Evolutionary conservation across 2,329 filamentous ascomycete species (phyloP).

Genomic region (Colletotrichum sp.): DNA sequence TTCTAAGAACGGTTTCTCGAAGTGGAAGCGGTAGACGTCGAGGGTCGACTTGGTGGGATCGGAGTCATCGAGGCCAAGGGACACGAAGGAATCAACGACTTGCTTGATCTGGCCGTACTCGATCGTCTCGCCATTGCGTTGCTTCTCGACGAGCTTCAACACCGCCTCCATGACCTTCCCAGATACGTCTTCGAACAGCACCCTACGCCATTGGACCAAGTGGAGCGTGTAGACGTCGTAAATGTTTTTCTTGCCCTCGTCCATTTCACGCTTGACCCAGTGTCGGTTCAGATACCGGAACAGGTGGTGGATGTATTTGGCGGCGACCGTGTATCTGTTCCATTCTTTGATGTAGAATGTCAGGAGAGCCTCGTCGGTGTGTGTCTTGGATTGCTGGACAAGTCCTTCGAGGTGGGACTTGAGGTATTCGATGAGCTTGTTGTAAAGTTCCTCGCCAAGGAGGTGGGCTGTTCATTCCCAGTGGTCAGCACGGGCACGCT

Average conservation of each 20-base stretch:
- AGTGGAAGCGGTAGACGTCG: slow-evolving; percentile 91
- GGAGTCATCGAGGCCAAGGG: slow-evolving; percentile 89
- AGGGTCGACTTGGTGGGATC: slow-evolving; percentile 94
- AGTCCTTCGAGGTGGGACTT: slow-evolving; percentile 76
- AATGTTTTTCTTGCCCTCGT: slow-evolving; percentile 97
- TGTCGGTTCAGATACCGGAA: slow-evolving; percentile 97
- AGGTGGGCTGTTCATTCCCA: slow-evolving; percentile 73
- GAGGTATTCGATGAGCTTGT: slow-evolving; percentile 87
- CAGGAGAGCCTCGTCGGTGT: slow-evolving; percentile 88
- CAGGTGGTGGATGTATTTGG: slow-evolving; percentile 96
- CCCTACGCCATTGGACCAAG: slow-evolving; percentile 91
- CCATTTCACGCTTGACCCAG: slow-evolving; percentile 99
- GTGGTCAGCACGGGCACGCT: slow-evolving; percentile 12
- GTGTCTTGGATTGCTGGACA: slow-evolving; percentile 73
- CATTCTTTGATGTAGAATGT: slow-evolving; percentile 96
- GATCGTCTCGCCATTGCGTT: slow-evolving; percentile 96
- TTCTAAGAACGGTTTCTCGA: slow-evolving; percentile 88
- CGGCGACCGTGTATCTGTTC: slow-evolving; percentile 92
- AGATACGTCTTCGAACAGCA: slow-evolving; percentile 85
- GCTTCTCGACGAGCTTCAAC: slow-evolving; percentile 93
- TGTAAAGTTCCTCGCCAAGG: slow-evolving; percentile 94
- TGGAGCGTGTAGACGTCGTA: slow-evolving; percentile 98
- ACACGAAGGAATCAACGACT: slow-evolving; percentile 96
- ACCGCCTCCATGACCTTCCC: slow-evolving; percentile 94
- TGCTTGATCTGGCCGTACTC: slow-evolving; percentile 97